phyloP scores from a whole-genome alignment of 495 filamentous ascomycete genomes.

The Daldinia concentrica region DNA sequence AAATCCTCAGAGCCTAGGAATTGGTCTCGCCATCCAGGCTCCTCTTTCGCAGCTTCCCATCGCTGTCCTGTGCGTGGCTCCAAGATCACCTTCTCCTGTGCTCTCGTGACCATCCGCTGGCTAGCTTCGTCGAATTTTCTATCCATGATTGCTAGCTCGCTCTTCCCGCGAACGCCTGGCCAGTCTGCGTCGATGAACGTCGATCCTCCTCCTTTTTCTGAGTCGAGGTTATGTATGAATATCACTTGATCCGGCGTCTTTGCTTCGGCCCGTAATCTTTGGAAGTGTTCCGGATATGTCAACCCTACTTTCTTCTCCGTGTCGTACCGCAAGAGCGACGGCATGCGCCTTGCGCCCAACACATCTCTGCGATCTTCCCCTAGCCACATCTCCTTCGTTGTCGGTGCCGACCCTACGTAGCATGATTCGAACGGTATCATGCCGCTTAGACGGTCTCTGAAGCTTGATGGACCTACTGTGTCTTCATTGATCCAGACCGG shows the following conservation, averaged over 20 bases:
- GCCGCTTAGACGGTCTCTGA: conserved; percentile 50
- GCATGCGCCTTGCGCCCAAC: conserved; percentile 54
- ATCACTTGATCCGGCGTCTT: conserved; percentile 43
- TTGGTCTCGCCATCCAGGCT: conserved; percentile 13
- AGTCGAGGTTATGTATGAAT: conserved; percentile 31
- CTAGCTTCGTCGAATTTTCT: neutral
- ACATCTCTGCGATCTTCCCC: conserved; percentile 56
- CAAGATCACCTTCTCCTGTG: conserved; percentile 7
- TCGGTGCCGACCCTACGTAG: conserved; percentile 55
- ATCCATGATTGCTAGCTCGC: conserved; percentile 26
- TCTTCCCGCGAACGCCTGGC: conserved; percentile 25
- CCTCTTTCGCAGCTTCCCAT: no score
- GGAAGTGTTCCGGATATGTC: conserved; percentile 20
- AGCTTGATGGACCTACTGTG: neutral
- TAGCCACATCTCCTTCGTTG: conserved; percentile 50
- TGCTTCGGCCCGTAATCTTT: conserved; percentile 18
- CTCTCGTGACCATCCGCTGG: no score
- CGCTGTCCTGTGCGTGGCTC: conserved; percentile 34
- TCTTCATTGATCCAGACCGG: conserved; percentile 31
- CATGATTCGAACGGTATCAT: conserved; percentile 54
- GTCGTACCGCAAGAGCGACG: conserved; percentile 48
- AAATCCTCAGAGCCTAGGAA: conserved; percentile 1
- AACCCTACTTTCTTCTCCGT: conserved; percentile 9
- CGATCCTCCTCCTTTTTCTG: neutral
- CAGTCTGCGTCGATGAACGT: conserved; percentile 31